phyloP scores from a whole-genome alignment of 495 filamentous ascomycete species.

The Gamarada debralockiae region DNA sequence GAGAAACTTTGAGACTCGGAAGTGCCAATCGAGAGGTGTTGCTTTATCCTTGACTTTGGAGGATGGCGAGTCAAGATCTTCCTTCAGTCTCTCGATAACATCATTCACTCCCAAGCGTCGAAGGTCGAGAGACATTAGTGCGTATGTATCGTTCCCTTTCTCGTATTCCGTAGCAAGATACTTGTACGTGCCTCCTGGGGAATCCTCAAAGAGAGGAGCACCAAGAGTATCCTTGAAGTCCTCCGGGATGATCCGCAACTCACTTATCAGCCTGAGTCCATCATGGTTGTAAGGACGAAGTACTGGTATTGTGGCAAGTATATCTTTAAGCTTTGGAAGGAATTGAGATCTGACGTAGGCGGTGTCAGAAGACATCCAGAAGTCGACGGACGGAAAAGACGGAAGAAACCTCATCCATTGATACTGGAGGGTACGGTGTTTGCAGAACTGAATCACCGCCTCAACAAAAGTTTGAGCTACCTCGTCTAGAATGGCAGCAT shows the following conservation, averaged over 20 bases:
- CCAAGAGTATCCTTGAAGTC: neutral
- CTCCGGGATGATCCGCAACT: conserved; percentile 1
- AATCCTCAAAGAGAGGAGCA: conserved; percentile 7
- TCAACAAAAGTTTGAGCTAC: conserved; percentile 5
- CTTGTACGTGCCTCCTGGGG: conserved; percentile 1
- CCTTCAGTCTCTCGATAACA: neutral
- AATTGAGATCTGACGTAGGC: neutral
- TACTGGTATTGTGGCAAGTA: neutral
- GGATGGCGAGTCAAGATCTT: neutral
- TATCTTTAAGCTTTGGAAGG: neutral
- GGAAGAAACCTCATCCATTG: conserved; percentile 7
- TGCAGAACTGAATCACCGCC: conserved; percentile 8
- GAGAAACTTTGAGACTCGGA: neutral
- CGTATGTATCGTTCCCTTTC: neutral
- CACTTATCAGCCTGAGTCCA: conserved; percentile 1
- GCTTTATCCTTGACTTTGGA: neutral
- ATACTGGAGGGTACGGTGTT: conserved; percentile 6
- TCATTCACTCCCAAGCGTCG: neutral
- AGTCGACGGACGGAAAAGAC: neutral
- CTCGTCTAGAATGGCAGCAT: neutral
- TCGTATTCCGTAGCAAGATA: neutral
- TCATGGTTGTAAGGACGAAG: neutral
- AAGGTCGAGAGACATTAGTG: neutral
- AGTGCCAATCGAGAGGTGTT: conserved; percentile 3
- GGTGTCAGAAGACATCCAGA: neutral